Base-by-base conservation (phyloP, 1,284 basidiomycete genomes). In the Rhodofomes roseus region DNA sequence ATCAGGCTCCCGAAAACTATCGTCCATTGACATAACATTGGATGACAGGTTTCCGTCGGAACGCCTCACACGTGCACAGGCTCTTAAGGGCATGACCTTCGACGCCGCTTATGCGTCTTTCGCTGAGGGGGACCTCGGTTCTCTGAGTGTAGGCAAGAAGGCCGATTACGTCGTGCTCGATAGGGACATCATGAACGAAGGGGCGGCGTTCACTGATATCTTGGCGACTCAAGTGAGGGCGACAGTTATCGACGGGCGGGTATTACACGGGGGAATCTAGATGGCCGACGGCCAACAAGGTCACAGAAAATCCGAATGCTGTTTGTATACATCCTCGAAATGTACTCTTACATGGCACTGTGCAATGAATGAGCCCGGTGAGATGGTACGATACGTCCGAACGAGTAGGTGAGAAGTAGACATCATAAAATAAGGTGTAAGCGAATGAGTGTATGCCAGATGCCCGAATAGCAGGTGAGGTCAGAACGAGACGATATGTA, bases 101-200 rank as follows among this genome's bases (percentile, higher is more conserved):
- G 91, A 93, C 63, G 84, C 92, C 0, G 94, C 95, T 0, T 95
- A 91, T 68, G 94, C 95, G 0, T 85, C 91, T 0, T 95, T 96
- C 70, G 78, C 86, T 1, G 92, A 95, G 66, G 72, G 84, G 22
- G 75, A 79, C 9, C 75, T 89, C 0, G 93, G 90, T 0, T 90
- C 86, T 0, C 78, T 97, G 43, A 76, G 74, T 1, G 71, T 79
- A 0, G 92, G 93, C 2, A 93, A 93, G 72, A 84, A 86, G 63
- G 95, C 94, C 5, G 95, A 97, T 71, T 93, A 92, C 62, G 90
- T 95, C 23, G 75, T 96, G 6, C 79, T 95, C 57, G 86, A 94
- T 68, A 81, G 82, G 43, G 84, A 96, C 74, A 88, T 96, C 62
- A 86, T 96, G 84, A 81, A 66, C 20, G 66, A 67, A 27, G 60